Base-by-base conservation (phyloP, 495 filamentous ascomycete species). In the Glonium stellatum region DNA sequence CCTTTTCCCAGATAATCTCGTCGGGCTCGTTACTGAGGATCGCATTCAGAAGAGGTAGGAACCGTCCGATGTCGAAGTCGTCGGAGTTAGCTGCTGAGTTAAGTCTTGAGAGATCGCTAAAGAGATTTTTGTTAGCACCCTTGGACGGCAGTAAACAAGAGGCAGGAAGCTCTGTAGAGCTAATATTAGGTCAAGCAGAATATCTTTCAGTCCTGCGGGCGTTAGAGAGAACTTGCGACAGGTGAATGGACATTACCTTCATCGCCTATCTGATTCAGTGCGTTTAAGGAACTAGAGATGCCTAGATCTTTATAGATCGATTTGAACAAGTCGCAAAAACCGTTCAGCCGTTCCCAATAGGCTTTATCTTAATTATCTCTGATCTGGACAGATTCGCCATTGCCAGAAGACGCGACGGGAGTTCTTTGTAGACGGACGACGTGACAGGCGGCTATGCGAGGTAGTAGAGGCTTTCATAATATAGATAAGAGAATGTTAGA, bases 81-180 rank as follows among this genome's bases (percentile, higher is more conserved):
- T 46, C 55, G 47, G 37, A 12, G 39, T 53, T 63, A 36, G 58
- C 41, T 4, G 60, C 47, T 44, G 6, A 36, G 42, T 53, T 58
- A 12, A 63, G 47, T 54, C 55, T 13, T 46, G 55, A 53, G 18
- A 63, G 55, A 44, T 63, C 47, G 36, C 35, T n/a, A 22, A 63
- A 63, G 6, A 63, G 60, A 35, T 58, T 63, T 47, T 58, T 63
- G n/a, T n/a, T n/a, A n/a, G n/a, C n/a, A n/a, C n/a, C n/a, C n/a
- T n/a, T n/a, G n/a, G n/a, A n/a, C n/a, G n/a, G n/a, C n/a, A n/a
- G n/a, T n/a, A n/a, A n/a, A n/a, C n/a, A n/a, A n/a, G n/a, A n/a
- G n/a, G n/a, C n/a, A n/a, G n/a, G n/a, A n/a, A n/a, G n/a, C n/a
- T n/a, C n/a, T n/a, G n/a, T n/a, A n/a, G n/a, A n/a, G n/a, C n/a